Evolutionary conservation across 495 filamentous ascomycete genomes (phyloP).

Genomic region (Penicillium mononematosum): DNA sequence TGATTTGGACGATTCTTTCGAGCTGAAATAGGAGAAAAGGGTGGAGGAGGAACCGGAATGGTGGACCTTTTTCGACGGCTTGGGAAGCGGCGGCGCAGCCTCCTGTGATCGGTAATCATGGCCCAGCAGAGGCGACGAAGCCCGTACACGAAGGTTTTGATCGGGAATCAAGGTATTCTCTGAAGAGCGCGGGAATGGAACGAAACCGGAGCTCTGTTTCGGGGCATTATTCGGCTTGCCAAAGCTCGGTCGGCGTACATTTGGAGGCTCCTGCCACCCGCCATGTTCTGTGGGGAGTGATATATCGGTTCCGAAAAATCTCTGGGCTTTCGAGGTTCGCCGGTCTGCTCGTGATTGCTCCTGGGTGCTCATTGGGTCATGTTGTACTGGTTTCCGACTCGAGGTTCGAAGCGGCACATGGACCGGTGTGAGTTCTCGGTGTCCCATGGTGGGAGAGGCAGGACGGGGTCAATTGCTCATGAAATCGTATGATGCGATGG

Average conservation of each 20-base stretch:
- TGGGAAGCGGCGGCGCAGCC: conserved; percentile 25
- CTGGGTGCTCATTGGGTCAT: conserved; percentile 20
- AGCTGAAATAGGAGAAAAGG: conserved; percentile 39
- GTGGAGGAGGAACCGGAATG: conserved; percentile 39
- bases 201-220: conserved; percentile 25
- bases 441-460: conserved; percentile 17
- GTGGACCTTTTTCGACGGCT: conserved; percentile 35
- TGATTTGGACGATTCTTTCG: conserved; percentile 30
- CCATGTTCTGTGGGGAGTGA: conserved; percentile 25
- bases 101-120: conserved; percentile 36
- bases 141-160: conserved; percentile 41
- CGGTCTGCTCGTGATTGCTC: conserved; percentile 23
- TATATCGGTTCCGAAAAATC: conserved; percentile 40
- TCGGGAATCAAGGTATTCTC: conserved; percentile 22
- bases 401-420: conserved; percentile 36
- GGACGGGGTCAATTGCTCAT: conserved; percentile 3
- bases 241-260: conserved; percentile 30
- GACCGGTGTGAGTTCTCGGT: conserved; percentile 23
- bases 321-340: conserved; percentile 37
- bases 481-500: conserved; percentile 6
- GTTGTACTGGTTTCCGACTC: conserved; percentile 25
- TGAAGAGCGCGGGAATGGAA: conserved; percentile 27
- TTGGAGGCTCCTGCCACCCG: conserved; percentile 23
- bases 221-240: conserved; percentile 28
- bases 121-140: conserved; percentile 46